Evolutionary conservation across 371 early-diverging fungal genomes (phyloP).

Genomic region (Fennellomyces sp.): DNA sequence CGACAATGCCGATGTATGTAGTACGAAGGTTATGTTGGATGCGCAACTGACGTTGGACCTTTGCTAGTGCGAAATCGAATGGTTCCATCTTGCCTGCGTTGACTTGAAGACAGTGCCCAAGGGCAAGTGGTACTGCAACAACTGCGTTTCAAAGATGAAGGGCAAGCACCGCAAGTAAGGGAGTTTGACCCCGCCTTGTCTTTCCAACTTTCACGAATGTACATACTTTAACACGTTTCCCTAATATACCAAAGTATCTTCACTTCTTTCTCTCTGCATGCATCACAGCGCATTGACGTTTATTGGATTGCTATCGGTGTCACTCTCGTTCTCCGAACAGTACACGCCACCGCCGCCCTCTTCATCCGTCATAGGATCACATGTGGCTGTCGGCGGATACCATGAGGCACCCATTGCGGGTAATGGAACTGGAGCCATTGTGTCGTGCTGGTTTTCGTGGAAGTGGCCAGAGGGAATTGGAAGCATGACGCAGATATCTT

Average conservation of each 20-base stretch:
- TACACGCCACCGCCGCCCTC: neutral
- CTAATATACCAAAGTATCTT: neutral
- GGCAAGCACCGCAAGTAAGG: slow-evolving; percentile 58
- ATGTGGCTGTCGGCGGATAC: neutral
- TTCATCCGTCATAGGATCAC: neutral
- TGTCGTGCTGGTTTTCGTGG: neutral
- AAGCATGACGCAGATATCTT: neutral
- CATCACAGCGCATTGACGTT: neutral
- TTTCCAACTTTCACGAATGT: neutral
- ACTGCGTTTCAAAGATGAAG: slow-evolving; percentile 65
- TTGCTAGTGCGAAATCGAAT: slow-evolving; percentile 84
- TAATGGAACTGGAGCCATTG: neutral
- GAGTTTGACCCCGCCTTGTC: no score
- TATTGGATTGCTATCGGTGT: neutral
- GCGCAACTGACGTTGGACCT: neutral
- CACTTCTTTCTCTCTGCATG: neutral
- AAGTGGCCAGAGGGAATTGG: neutral
- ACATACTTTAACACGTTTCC: neutral
- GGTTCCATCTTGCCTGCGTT: slow-evolving; percentile 96
- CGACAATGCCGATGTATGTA: slow-evolving; percentile 84
- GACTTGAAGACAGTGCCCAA: slow-evolving; percentile 84
- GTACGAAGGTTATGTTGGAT: neutral
- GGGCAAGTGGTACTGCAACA: slow-evolving; percentile 93
- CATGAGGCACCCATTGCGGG: neutral
- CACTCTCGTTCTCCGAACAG: neutral